Evolutionary conservation across 2,329 filamentous ascomycete genomes (phyloP), one percentile per base, ranked within the genome.

Genomic region (Cercospora nicotianae): DNA sequence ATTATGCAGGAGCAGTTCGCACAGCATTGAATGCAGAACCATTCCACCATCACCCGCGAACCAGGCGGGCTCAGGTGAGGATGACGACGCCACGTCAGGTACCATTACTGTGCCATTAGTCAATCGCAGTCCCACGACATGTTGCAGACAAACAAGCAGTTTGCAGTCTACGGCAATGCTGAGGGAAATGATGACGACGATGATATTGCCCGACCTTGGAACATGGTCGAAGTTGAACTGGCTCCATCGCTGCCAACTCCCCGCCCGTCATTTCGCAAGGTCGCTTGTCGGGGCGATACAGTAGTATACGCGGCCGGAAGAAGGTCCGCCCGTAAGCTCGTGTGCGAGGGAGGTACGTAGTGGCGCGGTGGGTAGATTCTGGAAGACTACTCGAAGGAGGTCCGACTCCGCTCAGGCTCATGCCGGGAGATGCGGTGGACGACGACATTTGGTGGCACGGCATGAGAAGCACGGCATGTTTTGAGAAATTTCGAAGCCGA

Each of bases 1-100:
- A 28, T 39, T 12, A 28, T 51, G 60, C 60, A 62, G 33, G 36
- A 48, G 39, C 13, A 39, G 60, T 61, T 62, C 60, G 64, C 42
- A 65, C 64, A 61, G 57, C 36, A 60, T 58, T 36, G 57, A 60
- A 53, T 55, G 51, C 23, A 51, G 45, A 51, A 51, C 45, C 45
- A 51, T 65, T 65, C 64, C 30, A 23, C 36, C 7, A 57, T 31
- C 28, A 23, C 63, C 63, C 63, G 53, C 13, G 33, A 31, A 65
- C 63, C 63, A 60, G 63, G 58, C 58, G 58, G 18, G 30, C 30
- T 42, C 20, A 9, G 33, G 63, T 60, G 51, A 59, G 63, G 63
- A 36, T 60, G 53, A 48, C 48, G 9, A 16, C 48, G 57, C 55
- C 63, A 65, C 63, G 63, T 66, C 64, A 66, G 64, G 64, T 66